Evolutionary conservation across 306 rosid species (phyloP).

Genomic region (Fagus crenata): DNA sequence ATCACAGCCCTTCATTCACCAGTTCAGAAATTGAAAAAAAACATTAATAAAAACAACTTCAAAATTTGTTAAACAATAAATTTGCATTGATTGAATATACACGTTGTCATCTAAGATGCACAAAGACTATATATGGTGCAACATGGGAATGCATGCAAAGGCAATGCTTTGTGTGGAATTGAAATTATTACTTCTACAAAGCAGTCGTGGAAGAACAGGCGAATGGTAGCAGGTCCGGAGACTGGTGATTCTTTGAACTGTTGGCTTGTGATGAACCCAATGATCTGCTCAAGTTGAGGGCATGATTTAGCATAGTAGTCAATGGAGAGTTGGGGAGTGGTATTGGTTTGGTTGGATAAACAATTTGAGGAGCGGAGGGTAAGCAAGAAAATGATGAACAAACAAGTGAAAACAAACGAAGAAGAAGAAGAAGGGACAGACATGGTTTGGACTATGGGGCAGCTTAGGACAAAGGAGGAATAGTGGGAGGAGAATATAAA

Average conservation of each 20-base stretch:
- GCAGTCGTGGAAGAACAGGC: slow-evolving; percentile 93
- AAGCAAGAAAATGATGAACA: slow-evolving; percentile 38
- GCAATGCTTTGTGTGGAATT: slow-evolving; percentile 10
- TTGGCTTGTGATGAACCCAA: slow-evolving; percentile 67
- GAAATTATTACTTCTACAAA: slow-evolving; percentile 67
- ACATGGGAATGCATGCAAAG: slow-evolving; percentile 28
- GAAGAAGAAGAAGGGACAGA: slow-evolving; percentile 34
- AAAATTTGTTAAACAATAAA: slow-evolving; percentile 9
- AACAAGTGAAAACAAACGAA: slow-evolving; percentile 35
- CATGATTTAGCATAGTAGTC: slow-evolving; percentile 75
- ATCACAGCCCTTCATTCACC: slow-evolving; percentile 74
- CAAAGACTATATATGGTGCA: background rate
- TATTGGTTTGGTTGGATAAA: slow-evolving; percentile 26
- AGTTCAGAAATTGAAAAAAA: slow-evolving; percentile 1
- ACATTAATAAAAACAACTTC: background rate
- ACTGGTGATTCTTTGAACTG: slow-evolving; percentile 80
- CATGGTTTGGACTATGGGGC: slow-evolving; percentile 52
- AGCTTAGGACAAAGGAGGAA: slow-evolving; percentile 48
- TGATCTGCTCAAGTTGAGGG: slow-evolving; percentile 69
- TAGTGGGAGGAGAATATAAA: slow-evolving; percentile 35
- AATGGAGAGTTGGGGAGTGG: slow-evolving; percentile 47
- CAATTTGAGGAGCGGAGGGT: slow-evolving; percentile 27
- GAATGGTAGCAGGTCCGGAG: slow-evolving; percentile 88
- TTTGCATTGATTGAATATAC: slow-evolving; percentile 1
- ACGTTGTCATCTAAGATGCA: slow-evolving; percentile 10